Evolutionary conservation across 495 filamentous ascomycete species (phyloP), one percentile per base, ranked within the genome.

Genomic region (Aspergillus sclerotioniger): DNA sequence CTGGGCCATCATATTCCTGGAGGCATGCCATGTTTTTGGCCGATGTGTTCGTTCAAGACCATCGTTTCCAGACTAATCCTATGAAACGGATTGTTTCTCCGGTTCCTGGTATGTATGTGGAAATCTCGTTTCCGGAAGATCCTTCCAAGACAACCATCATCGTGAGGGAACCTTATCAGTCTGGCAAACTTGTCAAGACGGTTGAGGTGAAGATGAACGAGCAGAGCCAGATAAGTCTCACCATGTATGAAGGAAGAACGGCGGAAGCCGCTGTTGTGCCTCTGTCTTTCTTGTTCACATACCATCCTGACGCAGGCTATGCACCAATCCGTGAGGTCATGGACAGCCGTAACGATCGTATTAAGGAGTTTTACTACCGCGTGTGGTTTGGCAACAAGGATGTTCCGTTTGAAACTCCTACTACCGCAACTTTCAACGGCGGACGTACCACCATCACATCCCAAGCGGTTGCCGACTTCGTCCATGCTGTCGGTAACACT

Each of bases 361-460:
- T 98, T 80, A 97, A 96, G 76, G 86, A 94, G 73, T 98, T 98
- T 71, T 98, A 98, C 80, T 96, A 95, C 82, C 84, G 85, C 32
- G 85, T 93, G 58, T 78, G 94, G 94, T 98, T 98, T 64, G 95
- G 92, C 15, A 86, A 91, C 64, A 92, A 94, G 64, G 68, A 80
- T 25, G 81, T 92, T 17, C 89, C 96, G 31, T 91, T 96, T 51
- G 87, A 97, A 63, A 85, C 86, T 9, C 77, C 89, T 13, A 89
- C 95, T 37, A 91, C 90, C 4, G 87, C 88, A 64, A 87, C 84
- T 44, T 98, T 98, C 69, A 89, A 90, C 59, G 94, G 94, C 65
- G 95, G 95, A 60, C 83, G 83, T 60, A 82, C 90, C 33, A 90
- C 82, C 15, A 91, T 98, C 62, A 96, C 91, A 12, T 85, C 85